Percentiles rank a stretch among this genome's conserved stretches.
These are phyloP conservation scores for Calonectria fujianensis DNA, from an alignment of 2,329 filamentous ascomycete species.

Conservation along the genomic window DNA sequence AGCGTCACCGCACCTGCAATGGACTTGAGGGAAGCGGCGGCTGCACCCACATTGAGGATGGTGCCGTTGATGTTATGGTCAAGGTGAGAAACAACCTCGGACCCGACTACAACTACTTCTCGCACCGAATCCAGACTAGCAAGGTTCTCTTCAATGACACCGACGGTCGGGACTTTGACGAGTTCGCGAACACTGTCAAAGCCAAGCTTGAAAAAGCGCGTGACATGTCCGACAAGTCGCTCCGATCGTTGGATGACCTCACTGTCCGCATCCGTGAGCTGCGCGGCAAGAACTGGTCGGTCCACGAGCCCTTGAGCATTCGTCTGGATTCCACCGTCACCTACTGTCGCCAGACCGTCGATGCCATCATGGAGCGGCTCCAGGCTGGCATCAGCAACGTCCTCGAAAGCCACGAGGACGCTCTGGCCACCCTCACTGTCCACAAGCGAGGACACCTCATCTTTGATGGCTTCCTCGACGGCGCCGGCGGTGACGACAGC, in stretches of 20 bases:
- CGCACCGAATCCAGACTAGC: conserved; percentile 65
- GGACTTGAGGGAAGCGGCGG: conserved; percentile 61
- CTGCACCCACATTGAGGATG: conserved; percentile 64
- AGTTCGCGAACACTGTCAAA: conserved; percentile 65
- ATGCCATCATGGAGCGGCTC: conserved; percentile 70
- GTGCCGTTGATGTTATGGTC: conserved; percentile 67
- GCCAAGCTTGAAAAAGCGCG: conserved; percentile 60
- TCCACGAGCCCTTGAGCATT: conserved; percentile 68
- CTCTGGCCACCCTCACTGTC: conserved; percentile 66
- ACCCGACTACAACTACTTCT: conserved; percentile 66
- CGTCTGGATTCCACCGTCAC: conserved; percentile 64
- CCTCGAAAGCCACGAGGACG: conserved; percentile 67
- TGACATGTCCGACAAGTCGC: conserved; percentile 63
- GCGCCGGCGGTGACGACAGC: conserved; percentile 58
- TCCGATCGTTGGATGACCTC: conserved; percentile 68
- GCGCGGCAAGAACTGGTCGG: conserved; percentile 66
- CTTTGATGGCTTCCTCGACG: conserved; percentile 55
- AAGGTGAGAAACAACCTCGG: conserved; percentile 71
- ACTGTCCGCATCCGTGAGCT: conserved; percentile 69
- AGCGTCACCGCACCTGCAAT: conserved; percentile 61
- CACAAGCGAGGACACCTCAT: conserved; percentile 73
- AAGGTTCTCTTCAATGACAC: conserved; percentile 67
- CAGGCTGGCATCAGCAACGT: conserved; percentile 70
- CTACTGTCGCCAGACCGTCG: conserved; percentile 66
- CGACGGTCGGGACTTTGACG: conserved; percentile 65